These are phyloP conservation scores for Linnemannia hyalina DNA, from an alignment of 192 early-diverging fungal species.

Conservation along the genomic window DNA sequence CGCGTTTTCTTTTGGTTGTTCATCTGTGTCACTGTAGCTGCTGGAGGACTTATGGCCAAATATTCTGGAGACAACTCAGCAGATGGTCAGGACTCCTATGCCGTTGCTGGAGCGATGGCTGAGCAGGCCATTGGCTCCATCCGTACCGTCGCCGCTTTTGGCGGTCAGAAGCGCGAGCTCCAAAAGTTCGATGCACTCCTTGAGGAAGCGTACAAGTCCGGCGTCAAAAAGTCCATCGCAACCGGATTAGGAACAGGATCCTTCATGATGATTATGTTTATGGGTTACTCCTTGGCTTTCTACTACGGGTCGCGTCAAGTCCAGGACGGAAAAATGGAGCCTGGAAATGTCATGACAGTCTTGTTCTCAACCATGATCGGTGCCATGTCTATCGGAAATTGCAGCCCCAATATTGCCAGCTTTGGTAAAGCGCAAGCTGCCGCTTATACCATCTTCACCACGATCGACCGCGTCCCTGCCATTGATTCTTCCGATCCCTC, in stretches of 20 bases:
- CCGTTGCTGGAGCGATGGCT: conserved; percentile 85
- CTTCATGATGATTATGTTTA: conserved; percentile 80
- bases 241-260: conserved; percentile 73
- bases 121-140: conserved; percentile 86
- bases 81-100: conserved; percentile 75
- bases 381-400: conserved; percentile 73
- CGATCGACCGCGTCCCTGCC: conserved; percentile 81
- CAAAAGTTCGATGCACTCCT: conserved; percentile 73
- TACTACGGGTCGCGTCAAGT: conserved; percentile 77
- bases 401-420: conserved; percentile 78
- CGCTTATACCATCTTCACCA: conserved; percentile 79
- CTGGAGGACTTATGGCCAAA: conserved; percentile 42
- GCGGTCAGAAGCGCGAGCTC: conserved; percentile 78
- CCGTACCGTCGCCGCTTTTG: conserved; percentile 89
- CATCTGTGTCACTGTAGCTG: conserved; percentile 9
- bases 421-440: conserved; percentile 82
- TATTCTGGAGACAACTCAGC: conserved; percentile 23
- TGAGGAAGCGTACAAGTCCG: conserved; percentile 69
- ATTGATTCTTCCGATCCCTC: conserved; percentile 71
- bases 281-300: conserved; percentile 84
- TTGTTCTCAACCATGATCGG: conserved; percentile 92
- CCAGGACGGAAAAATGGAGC: conserved; percentile 50
- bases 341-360: conserved; percentile 77
- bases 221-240: conserved; percentile 69
- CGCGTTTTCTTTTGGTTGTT: conserved; percentile 1